These are phyloP conservation scores for Cytospora chrysosperma DNA, from an alignment of 2,329 filamentous ascomycete genomes.

Conservation along the genomic window DNA sequence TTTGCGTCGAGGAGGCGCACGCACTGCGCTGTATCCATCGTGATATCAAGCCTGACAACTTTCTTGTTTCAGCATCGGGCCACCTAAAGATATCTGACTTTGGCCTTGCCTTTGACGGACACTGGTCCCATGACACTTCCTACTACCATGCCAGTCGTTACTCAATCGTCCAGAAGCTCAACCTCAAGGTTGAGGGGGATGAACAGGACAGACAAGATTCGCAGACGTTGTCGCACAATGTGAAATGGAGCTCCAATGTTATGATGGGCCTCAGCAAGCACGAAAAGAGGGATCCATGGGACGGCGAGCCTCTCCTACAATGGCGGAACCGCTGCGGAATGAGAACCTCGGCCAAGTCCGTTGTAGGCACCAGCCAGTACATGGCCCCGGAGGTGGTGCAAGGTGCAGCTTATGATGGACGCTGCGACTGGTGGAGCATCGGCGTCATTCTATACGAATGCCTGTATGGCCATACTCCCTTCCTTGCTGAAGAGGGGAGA, in stretches of 20 bases:
- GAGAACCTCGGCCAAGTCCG: slow-evolving; percentile 73
- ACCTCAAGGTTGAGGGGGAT: slow-evolving; percentile 73
- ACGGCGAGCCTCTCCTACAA: slow-evolving; percentile 55
- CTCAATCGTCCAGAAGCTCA: slow-evolving; percentile 72
- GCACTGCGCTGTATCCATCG: slow-evolving; percentile 87
- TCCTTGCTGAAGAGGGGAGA: slow-evolving; percentile 74
- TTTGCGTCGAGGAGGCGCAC: slow-evolving; percentile 92
- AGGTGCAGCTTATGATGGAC: slow-evolving; percentile 80
- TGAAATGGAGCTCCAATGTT: slow-evolving; percentile 43
- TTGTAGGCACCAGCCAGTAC: slow-evolving; percentile 95
- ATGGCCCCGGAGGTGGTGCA: slow-evolving; percentile 94
- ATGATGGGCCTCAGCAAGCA: slow-evolving; percentile 39
- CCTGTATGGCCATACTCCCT: slow-evolving; percentile 87
- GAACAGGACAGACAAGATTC: slow-evolving; percentile 62
- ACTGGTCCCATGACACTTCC: slow-evolving; percentile 86
- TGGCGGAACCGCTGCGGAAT: slow-evolving; percentile 70
- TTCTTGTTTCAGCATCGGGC: slow-evolving; percentile 82
- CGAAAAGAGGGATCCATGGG: slow-evolving; percentile 34
- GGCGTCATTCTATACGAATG: slow-evolving; percentile 95
- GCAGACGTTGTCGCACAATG: slow-evolving; percentile 36
- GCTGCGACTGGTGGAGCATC: slow-evolving; percentile 97
- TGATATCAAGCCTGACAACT: slow-evolving; percentile 97
- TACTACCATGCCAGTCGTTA: slow-evolving; percentile 87
- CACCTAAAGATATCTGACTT: slow-evolving; percentile 97
- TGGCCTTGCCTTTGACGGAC: slow-evolving; percentile 89